phyloP scores from a whole-genome alignment of 148 eudicot species.

The Chenopodium quinoa region DNA sequence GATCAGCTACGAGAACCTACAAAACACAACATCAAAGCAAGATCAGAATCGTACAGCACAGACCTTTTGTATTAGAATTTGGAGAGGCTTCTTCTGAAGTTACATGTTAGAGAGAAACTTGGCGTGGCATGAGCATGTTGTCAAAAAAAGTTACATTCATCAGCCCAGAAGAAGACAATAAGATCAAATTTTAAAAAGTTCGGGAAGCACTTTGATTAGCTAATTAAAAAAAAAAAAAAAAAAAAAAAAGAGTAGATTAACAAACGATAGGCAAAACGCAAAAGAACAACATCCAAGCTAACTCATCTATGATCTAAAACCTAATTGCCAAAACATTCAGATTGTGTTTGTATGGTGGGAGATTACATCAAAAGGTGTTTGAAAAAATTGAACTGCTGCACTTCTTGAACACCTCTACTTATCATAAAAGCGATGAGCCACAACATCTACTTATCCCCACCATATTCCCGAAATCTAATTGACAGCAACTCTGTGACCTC shows the following conservation, averaged over 20 bases:
- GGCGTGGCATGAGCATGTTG: too few species aligned
- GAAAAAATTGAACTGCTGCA: not conserved
- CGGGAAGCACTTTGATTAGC: too few species aligned
- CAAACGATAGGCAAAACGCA: not conserved
- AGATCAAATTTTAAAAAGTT: too few species aligned
- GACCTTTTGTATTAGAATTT: not conserved
- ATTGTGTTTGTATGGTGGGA: not conserved
- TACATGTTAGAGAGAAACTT: too few species aligned
- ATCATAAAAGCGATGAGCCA: not conserved
- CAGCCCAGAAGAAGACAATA: too few species aligned
- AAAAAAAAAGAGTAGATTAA: not conserved
- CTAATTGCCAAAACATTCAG: not conserved
- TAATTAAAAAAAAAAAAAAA: too few species aligned
- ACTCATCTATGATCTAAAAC: not conserved
- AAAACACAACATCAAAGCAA: conserved; percentile 12
- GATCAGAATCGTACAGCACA: conserved; percentile 19
- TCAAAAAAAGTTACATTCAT: too few species aligned
- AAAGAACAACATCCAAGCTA: not conserved
- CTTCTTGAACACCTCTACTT: not conserved
- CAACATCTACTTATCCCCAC: too few species aligned
- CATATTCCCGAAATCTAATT: too few species aligned
- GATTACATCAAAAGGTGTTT: not conserved
- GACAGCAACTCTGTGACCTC: too few species aligned
- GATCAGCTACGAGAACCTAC: conserved; percentile 69
- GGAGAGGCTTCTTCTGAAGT: not conserved